These are phyloP conservation scores for Suhomyces emberorum DNA, from an alignment of 805 yeast genomes.

Conservation along the genomic window DNA sequence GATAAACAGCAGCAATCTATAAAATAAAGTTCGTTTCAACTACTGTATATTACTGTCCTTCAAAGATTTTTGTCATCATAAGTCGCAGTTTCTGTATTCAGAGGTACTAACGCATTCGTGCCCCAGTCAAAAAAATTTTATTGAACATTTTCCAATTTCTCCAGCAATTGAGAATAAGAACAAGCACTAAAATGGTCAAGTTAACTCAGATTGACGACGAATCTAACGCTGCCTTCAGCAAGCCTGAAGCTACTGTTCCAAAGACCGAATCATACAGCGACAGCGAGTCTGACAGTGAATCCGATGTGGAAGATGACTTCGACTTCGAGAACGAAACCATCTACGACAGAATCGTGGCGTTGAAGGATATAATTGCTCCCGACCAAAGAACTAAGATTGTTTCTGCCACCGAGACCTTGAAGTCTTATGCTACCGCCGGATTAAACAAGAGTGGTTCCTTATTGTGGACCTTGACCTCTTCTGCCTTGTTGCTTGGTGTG, in stretches of 20 bases:
- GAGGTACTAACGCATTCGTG: too few relatives aligned
- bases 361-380: constrained; percentile 90
- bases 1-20: too few relatives aligned
- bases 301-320: constrained; percentile 65
- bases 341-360: constrained; percentile 82
- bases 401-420: constrained; percentile 30
- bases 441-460: constrained; percentile 66
- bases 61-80: too few relatives aligned
- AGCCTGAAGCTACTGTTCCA: constrained; percentile 28
- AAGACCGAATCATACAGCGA: constrained; percentile 28
- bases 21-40: too few relatives aligned
- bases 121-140: constrained; percentile 4
- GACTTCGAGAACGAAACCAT: constrained; percentile 79
- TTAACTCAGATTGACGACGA: constrained; percentile 71
- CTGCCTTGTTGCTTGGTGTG: constrained; percentile 82
- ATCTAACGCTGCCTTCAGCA: constrained; percentile 36
- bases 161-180: constrained; percentile 8
- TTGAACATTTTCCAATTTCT: neutral
- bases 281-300: constrained; percentile 37
- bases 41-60: too few relatives aligned
- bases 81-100: too few relatives aligned
- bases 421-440: constrained; percentile 36
- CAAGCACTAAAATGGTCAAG: constrained; percentile 56
- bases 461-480: constrained; percentile 83
- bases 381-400: constrained; percentile 58